phyloP scores from a whole-genome alignment of 2,329 filamentous ascomycete genomes.

The Paecilomyces dactylethromorphus region DNA sequence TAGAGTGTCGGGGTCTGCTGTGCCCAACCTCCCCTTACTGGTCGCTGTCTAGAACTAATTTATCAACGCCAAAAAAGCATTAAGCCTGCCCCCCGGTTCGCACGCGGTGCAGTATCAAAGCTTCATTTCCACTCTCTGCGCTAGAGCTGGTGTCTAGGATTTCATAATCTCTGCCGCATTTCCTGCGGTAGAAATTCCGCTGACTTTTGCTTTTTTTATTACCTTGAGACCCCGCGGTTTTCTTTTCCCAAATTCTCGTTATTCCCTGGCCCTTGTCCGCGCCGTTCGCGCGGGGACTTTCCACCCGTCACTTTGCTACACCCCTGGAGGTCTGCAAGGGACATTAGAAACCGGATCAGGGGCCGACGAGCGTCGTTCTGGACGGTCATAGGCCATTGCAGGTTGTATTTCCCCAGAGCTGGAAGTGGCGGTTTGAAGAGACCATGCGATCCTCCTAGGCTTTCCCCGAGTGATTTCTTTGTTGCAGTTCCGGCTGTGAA shows the following conservation, averaged over 20 bases:
- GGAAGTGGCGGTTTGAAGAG: neutral
- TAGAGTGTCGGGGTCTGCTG: neutral
- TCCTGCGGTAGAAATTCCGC: neutral
- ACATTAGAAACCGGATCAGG: neutral
- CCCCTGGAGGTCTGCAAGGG: conserved; percentile 8
- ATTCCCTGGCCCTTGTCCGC: neutral
- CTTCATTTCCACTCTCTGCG: neutral
- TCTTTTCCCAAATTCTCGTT: neutral
- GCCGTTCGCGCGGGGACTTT: neutral
- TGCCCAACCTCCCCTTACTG: neutral
- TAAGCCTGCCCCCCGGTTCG: neutral
- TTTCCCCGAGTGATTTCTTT: neutral
- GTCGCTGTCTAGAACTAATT: neutral
- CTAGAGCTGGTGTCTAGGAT: neutral
- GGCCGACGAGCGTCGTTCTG: neutral
- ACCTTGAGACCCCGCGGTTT: neutral
- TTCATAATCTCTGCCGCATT: neutral
- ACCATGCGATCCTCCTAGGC: neutral
- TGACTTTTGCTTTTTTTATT: neutral
- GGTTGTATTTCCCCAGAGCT: neutral
- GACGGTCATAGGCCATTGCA: neutral
- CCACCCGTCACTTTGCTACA: neutral
- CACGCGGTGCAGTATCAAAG: neutral
- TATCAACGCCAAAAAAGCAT: neutral
- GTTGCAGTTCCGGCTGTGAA: neutral